Evolutionary conservation across 495 filamentous ascomycete species (phyloP).

Genomic region (Articulospora tetracladia): DNA sequence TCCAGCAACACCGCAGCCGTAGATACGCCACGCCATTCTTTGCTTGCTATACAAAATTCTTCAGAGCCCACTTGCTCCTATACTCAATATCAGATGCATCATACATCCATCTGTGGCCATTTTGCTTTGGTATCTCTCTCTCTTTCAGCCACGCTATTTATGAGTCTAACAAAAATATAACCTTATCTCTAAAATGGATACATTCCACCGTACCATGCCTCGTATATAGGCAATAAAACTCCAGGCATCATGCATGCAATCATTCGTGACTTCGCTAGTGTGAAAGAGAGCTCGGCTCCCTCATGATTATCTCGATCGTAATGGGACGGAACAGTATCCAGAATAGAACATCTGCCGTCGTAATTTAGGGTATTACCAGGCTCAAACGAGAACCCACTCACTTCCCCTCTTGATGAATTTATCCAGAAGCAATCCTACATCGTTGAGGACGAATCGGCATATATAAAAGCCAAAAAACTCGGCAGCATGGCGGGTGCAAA

Average conservation of each 20-base stretch:
- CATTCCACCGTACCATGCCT: neutral
- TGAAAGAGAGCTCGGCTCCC: neutral
- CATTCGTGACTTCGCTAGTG: neutral
- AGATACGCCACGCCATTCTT: neutral
- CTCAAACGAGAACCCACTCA: conserved; percentile 78
- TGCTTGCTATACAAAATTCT: neutral
- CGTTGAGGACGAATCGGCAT: conserved; percentile 86
- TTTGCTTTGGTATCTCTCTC: neutral
- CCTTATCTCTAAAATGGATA: neutral
- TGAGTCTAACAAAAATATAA: neutral
- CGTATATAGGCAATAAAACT: neutral
- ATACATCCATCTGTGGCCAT: neutral
- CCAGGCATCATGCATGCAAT: conserved; percentile 1
- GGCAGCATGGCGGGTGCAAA: conserved; percentile 88
- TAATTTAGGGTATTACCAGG: neutral
- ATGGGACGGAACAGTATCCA: neutral
- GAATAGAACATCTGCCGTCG: neutral
- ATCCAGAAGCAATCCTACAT: conserved; percentile 83
- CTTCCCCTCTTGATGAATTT: conserved; percentile 96
- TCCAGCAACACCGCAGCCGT: neutral
- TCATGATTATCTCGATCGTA: neutral
- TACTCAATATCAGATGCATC: neutral
- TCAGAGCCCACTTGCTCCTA: neutral
- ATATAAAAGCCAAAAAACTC: conserved; percentile 98
- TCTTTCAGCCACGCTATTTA: neutral